Percentiles rank a stretch among this genome's conserved stretches.
Evolutionary conservation across 2,329 filamentous ascomycete species (phyloP).

Genomic region (Phaeoacremonium minimum): DNA sequence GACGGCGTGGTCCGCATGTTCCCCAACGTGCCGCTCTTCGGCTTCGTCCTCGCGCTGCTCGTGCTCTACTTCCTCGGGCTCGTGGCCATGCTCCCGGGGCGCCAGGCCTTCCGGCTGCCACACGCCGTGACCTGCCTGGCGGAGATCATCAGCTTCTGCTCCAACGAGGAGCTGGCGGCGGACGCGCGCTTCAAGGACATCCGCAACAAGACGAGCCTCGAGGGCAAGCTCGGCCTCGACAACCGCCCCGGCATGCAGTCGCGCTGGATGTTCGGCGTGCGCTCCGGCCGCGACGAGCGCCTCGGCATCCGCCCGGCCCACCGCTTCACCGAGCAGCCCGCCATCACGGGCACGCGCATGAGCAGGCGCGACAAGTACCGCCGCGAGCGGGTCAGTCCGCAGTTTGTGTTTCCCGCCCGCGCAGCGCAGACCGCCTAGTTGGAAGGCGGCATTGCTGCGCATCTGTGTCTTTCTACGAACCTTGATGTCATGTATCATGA

Average conservation of each 20-base stretch:
- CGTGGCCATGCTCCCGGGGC: slow-evolving; percentile 54
- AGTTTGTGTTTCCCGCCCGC: slow-evolving; percentile 5
- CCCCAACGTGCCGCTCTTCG: slow-evolving; percentile 69
- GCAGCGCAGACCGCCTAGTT: too few relatives aligned
- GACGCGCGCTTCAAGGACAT: slow-evolving; percentile 70
- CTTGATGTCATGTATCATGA: too few relatives aligned
- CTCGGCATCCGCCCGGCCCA: slow-evolving; percentile 39
- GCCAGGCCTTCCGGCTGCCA: slow-evolving; percentile 62
- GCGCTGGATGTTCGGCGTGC: slow-evolving; percentile 47
- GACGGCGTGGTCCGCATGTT: slow-evolving; percentile 57
- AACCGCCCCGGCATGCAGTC: slow-evolving; percentile 40
- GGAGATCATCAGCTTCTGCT: slow-evolving; percentile 73
- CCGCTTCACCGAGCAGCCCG: slow-evolving; percentile 37
- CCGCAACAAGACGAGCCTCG: slow-evolving; percentile 62
- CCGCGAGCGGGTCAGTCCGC: slow-evolving; percentile 4
- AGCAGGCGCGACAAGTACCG: slow-evolving; percentile 1
- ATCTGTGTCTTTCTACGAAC: too few relatives aligned
- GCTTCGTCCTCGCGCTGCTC: slow-evolving; percentile 67
- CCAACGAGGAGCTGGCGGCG: slow-evolving; percentile 64
- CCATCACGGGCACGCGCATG: slow-evolving; percentile 12
- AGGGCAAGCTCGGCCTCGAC: slow-evolving; percentile 60
- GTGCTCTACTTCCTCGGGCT: slow-evolving; percentile 66
- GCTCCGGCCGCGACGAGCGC: slow-evolving; percentile 25
- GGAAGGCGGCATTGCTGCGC: too few relatives aligned
- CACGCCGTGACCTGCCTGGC: slow-evolving; percentile 70